Evolutionary conservation across 306 rosid genomes (phyloP).

Genomic region (Cajanus cajan): DNA sequence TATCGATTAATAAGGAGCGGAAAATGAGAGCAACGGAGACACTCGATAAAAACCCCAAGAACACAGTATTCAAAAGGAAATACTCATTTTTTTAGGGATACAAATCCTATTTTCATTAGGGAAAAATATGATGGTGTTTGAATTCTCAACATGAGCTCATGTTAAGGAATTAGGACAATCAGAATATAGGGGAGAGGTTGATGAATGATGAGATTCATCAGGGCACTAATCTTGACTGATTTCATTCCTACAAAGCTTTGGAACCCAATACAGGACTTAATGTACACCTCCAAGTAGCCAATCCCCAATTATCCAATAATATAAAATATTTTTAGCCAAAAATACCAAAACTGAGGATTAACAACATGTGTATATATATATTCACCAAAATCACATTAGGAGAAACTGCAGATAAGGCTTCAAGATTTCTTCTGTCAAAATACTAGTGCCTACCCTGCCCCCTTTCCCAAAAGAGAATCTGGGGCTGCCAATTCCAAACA

Average conservation of each 20-base stretch:
- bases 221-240: not conserved
- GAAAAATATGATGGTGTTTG: not conserved
- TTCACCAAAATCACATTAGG: not conserved
- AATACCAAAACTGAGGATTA: not conserved
- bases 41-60: slow-evolving; percentile 10
- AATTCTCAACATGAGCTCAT: not conserved
- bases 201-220: not conserved
- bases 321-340: not conserved
- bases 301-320: not conserved
- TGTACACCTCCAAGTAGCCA: not conserved
- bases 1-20: not conserved
- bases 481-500: not conserved
- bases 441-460: not conserved
- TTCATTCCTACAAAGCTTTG: not conserved
- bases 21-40: not conserved
- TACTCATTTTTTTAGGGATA: not conserved
- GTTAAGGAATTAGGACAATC: not conserved
- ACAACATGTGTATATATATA: not conserved
- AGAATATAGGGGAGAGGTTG: not conserved
- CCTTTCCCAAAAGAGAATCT: not conserved
- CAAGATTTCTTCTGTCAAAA: not conserved
- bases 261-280: not conserved
- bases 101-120: not conserved
- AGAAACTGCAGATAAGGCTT: not conserved
- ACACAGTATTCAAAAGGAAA: not conserved